phyloP scores from a whole-genome alignment of 768 basidiomycete genomes.

The Tricholoma sp. region DNA sequence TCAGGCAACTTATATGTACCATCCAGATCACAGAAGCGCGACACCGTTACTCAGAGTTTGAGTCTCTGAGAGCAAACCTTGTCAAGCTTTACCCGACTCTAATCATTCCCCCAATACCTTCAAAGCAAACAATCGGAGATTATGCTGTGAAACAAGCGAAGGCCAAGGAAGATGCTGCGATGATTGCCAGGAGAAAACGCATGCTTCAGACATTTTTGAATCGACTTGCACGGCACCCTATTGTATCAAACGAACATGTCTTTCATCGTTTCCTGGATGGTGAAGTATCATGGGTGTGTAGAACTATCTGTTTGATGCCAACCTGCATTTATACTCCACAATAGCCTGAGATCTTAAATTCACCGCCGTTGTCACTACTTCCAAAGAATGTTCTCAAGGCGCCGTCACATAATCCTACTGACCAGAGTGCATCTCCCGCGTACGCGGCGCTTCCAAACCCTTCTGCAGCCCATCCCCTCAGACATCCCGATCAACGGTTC shows the following conservation, averaged over 20 bases:
- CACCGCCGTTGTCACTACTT: conserved; percentile 83
- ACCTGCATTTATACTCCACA: conserved; percentile 2
- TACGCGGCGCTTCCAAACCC: conserved; percentile 89
- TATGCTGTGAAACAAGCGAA: conserved; percentile 97
- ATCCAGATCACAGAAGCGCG: conserved; percentile 72
- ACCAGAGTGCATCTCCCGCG: conserved; percentile 62
- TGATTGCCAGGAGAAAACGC: conserved; percentile 89
- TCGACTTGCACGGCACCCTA: conserved; percentile 85
- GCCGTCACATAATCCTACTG: conserved; percentile 91
- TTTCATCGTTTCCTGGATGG: conserved; percentile 96
- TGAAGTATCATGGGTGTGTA: conserved; percentile 89
- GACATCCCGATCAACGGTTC: conserved; percentile 92
- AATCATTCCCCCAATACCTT: conserved; percentile 97
- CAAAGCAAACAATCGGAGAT: conserved; percentile 91
- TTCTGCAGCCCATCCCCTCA: conserved; percentile 82
- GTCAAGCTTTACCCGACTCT: conserved; percentile 89
- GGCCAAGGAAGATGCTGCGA: conserved; percentile 90
- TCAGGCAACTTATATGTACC: background rate
- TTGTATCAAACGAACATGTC: conserved; percentile 91
- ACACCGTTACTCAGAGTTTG: conserved; percentile 97
- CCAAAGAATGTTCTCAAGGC: conserved; percentile 97
- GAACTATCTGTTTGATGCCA: background rate
- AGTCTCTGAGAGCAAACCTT: conserved; percentile 81
- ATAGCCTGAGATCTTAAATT: conserved; percentile 88
- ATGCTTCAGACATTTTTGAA: conserved; percentile 96